Conservation (phyloP, 192 early-diverging fungal species). For the Haplosporangium gracile region DNA sequence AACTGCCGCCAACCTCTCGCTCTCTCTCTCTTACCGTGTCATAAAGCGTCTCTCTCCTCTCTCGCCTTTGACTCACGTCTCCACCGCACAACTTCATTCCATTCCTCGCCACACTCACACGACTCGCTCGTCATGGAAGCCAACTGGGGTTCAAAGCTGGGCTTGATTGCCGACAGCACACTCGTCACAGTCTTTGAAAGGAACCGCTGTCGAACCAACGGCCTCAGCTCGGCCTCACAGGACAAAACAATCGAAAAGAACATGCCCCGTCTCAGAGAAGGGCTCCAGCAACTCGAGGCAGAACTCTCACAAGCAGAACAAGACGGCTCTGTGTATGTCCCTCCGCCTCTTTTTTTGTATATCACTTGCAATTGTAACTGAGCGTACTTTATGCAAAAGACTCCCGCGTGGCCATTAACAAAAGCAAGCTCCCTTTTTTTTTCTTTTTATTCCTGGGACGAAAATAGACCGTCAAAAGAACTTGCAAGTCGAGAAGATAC, state of each 20-base stretch:
- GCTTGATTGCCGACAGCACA: constrained; percentile 70
- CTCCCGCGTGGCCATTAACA: not conserved
- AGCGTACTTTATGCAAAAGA: not conserved
- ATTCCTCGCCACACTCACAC: not conserved
- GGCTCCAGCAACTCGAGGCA: constrained; percentile 66
- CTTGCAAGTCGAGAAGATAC: constrained; percentile 73
- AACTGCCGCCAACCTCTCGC: not conserved
- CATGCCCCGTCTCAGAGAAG: constrained; percentile 62
- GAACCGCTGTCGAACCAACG: constrained; percentile 63
- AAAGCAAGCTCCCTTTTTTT: not conserved
- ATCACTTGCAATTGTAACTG: not conserved
- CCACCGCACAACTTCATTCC: not conserved
- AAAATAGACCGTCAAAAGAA: constrained; percentile 56
- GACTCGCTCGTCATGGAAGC: constrained; percentile 26
- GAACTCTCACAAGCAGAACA: constrained; percentile 70
- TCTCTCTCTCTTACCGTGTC: not conserved
- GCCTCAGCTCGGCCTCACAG: constrained; percentile 64
- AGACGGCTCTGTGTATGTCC: constrained; percentile 61
- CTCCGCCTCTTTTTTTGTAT: not conserved
- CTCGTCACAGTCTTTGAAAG: constrained; percentile 67
- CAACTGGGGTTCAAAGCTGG: constrained; percentile 59
- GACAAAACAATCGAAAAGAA: constrained; percentile 68
- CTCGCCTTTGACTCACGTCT: not conserved
- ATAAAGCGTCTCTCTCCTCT: not conserved
- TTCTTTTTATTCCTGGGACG: not conserved